Base-by-base conservation (phyloP, 2,329 filamentous ascomycete species). In the Didymellaceae sp. region DNA sequence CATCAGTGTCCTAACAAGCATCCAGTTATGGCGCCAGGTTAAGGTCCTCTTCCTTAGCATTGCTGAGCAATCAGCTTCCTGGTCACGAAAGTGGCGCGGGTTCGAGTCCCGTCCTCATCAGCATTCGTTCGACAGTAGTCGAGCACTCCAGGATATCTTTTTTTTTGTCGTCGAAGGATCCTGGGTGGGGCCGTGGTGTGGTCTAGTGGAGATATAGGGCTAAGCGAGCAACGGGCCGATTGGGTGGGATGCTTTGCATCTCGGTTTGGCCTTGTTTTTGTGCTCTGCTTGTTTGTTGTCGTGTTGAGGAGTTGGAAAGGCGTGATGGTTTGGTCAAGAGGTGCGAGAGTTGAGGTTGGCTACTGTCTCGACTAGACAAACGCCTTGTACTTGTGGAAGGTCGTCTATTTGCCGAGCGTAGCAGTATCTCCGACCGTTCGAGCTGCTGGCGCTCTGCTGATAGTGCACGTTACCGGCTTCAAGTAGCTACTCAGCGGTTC, bases 21-120 rank as follows among this genome's bases (percentile, higher is more conserved):
- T n/a, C n/a, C n/a, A n/a, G 47, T 49, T 51, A 51, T 51, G 48
- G 48, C 48, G 48, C 48, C 48, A 51, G 48, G 48, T 51, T 51
- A 51, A 51, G 48, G 48, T 51, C 17, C 40, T 34, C 28, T 31
- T 45, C 48, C 48, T 51, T 51, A 51, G 48, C 48, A 45, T 37
- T 51, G 48, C 48, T 51, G 22, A 45, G 35, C 35, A 45, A 45
- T 51, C 17, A 51, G 48, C 48, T 51, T 51, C 48, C 48, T 51
- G 48, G 48, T 51, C 48, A 51, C 47, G 47, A 51, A 51, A 51
- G 47, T 51, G 47, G 47, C 47, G 47, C 47, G 47, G 30, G 47
- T 51, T 51, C 48, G 48, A 51, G 47, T 51, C 47, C 41, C 47
- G 47, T 51, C 47, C 41, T 51, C 47, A 51, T 45, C 47, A 45